phyloP scores from a whole-genome alignment of 2,329 filamentous ascomycete species.

The Apiospora kogelbergensis region DNA sequence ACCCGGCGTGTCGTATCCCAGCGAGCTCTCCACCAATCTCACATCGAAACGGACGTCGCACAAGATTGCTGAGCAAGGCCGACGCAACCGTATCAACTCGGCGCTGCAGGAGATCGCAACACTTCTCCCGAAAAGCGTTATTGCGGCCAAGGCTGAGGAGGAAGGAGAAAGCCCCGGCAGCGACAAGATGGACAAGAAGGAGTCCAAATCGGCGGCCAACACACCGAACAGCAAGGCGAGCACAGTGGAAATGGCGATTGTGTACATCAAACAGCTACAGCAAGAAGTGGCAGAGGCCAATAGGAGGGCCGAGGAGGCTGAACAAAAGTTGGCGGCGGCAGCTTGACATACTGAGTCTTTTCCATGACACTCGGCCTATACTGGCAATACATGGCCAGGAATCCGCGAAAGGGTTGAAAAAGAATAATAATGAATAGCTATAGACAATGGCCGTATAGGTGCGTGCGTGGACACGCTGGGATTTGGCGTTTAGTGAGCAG shows the following conservation, averaged over 20 bases:
- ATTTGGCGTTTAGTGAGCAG: neutral
- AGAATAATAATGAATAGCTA: too few relatives aligned
- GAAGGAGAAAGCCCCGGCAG: constrained; percentile 49
- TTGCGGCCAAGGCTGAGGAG: constrained; percentile 44
- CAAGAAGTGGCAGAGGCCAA: constrained; percentile 68
- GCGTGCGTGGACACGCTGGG: neutral
- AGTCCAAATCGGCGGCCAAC: constrained; percentile 38
- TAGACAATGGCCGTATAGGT: too few relatives aligned
- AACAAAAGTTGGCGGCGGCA: constrained; percentile 48
- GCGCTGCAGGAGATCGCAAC: constrained; percentile 89
- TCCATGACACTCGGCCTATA: neutral
- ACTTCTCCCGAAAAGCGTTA: constrained; percentile 66
- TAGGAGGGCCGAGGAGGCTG: constrained; percentile 61
- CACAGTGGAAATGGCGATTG: constrained; percentile 95
- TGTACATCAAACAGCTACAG: constrained; percentile 87
- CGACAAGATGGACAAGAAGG: constrained; percentile 40
- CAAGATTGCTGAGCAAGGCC: constrained; percentile 95
- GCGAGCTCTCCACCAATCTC: constrained; percentile 86
- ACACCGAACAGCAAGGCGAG: constrained; percentile 87
- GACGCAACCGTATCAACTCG: constrained; percentile 91
- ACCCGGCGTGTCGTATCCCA: constrained; percentile 87
- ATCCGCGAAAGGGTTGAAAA: too few relatives aligned
- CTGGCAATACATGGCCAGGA: neutral
- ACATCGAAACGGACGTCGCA: constrained; percentile 97
- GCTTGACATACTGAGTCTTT: neutral